A percentile compares a stretch with the other conserved stretches of the same genome.
Evolutionary conservation across 164 flowering plant species (phyloP).

Genomic region (Magnolia kwangsiensis): DNA sequence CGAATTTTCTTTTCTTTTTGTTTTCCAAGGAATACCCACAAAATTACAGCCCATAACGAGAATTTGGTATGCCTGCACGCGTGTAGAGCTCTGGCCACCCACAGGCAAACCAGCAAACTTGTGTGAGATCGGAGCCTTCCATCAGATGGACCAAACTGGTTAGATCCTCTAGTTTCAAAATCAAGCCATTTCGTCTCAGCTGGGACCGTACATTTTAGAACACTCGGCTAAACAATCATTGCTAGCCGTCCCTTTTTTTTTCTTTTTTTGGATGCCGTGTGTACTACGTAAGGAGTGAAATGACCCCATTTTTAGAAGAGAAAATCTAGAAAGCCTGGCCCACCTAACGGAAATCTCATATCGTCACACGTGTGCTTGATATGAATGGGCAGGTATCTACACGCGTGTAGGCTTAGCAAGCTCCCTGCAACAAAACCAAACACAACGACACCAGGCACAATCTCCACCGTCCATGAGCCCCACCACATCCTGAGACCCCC

Average conservation of each 20-base stretch:
- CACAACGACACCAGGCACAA: constrained; percentile 18
- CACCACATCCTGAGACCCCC: constrained; percentile 21
- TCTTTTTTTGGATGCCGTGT: too few relatives aligned
- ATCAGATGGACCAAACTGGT: too few relatives aligned
- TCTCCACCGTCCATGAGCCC: constrained; percentile 16
- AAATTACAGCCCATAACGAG: too few relatives aligned
- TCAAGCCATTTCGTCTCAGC: not conserved
- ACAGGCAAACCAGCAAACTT: too few relatives aligned
- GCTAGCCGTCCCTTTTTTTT: not conserved
- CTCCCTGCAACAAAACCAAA: not conserved
- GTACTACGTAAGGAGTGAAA: too few relatives aligned
- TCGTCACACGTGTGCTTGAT: not conserved
- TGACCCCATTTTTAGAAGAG: too few relatives aligned
- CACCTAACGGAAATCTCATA: not conserved
- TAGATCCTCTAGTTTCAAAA: not conserved
- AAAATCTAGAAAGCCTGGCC: not conserved
- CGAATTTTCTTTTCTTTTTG: too few relatives aligned
- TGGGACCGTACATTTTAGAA: not conserved
- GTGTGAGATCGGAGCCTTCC: too few relatives aligned
- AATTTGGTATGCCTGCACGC: too few relatives aligned
- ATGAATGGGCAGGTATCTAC: not conserved
- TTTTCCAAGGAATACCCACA: too few relatives aligned
- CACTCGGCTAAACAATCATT: not conserved
- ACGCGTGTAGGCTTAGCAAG: not conserved
- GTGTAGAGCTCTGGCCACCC: too few relatives aligned